These are phyloP conservation scores for Pterula multifida DNA, from an alignment of 1,284 basidiomycete species.

Conservation along the genomic window DNA sequence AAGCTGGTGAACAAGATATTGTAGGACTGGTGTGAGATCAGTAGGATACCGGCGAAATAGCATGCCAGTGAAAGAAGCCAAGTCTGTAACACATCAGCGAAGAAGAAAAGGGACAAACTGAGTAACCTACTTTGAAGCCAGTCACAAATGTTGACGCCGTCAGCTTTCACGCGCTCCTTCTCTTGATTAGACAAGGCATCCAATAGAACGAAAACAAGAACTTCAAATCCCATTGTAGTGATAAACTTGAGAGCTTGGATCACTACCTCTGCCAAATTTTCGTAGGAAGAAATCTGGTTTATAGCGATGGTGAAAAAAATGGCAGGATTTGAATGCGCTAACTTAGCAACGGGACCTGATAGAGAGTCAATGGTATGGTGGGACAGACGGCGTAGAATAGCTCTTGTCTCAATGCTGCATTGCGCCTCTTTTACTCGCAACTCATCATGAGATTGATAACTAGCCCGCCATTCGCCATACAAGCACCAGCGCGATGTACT, in stretches of 20 bases:
- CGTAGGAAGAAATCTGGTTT: conserved; percentile 93
- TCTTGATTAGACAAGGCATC: conserved; percentile 82
- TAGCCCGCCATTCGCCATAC: conserved; percentile 92
- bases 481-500: conserved; percentile 76
- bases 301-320: conserved; percentile 87
- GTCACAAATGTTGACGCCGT: conserved; percentile 84
- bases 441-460: conserved; percentile 62
- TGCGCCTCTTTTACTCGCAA: conserved; percentile 61
- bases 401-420: conserved; percentile 69
- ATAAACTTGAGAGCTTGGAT: conserved; percentile 87
- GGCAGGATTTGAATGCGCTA: conserved; percentile 88
- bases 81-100: conserved; percentile 34
- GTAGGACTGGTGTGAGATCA: conserved; percentile 76
- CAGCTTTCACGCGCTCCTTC: conserved; percentile 81
- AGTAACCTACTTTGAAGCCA: conserved; percentile 82
- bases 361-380: conserved; percentile 73
- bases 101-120: conserved; percentile 1
- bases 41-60: conserved; percentile 82
- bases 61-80: conserved; percentile 89
- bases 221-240: conserved; percentile 88
- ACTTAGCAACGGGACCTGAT: conserved; percentile 85
- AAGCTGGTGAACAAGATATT: conserved; percentile 88
- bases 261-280: conserved; percentile 86
- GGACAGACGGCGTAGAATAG: conserved; percentile 71
- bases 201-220: conserved; percentile 81